phyloP scores from a whole-genome alignment of 2,329 filamentous ascomycete genomes.

The Dothistroma pini region DNA sequence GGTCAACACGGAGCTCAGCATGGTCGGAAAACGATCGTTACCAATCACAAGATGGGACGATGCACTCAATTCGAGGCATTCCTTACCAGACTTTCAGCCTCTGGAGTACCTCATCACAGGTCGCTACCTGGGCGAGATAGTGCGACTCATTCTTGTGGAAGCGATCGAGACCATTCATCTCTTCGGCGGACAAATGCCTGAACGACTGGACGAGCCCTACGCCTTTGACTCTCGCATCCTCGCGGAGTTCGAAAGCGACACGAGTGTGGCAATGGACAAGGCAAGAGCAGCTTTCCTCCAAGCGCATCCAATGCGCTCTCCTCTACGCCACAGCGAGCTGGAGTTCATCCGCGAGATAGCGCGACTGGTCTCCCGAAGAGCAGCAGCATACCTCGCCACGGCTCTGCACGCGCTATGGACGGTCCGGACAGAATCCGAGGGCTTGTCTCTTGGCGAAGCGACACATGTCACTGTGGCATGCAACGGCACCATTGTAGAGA shows the following conservation, averaged over 20 bases:
- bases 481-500: slow-evolving; percentile 75
- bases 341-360: slow-evolving; percentile 54
- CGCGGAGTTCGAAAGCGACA: slow-evolving; percentile 54
- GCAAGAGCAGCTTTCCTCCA: slow-evolving; percentile 49
- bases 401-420: slow-evolving; percentile 61
- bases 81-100: slow-evolving; percentile 60
- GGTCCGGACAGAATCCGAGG: slow-evolving; percentile 49
- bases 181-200: slow-evolving; percentile 56
- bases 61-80: slow-evolving; percentile 54
- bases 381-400: slow-evolving; percentile 60
- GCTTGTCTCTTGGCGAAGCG: slow-evolving; percentile 31
- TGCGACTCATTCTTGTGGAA: slow-evolving; percentile 58
- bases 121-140: slow-evolving; percentile 61
- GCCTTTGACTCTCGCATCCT: slow-evolving; percentile 58
- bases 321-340: slow-evolving; percentile 39
- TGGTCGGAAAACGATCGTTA: slow-evolving; percentile 59
- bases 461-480: slow-evolving; percentile 59
- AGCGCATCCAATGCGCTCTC: slow-evolving; percentile 45
- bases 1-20: slow-evolving; percentile 63
- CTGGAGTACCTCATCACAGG: slow-evolving; percentile 63
- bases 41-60: slow-evolving; percentile 62
- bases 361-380: slow-evolving; percentile 54
- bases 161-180: slow-evolving; percentile 54
- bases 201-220: slow-evolving; percentile 54
- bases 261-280: slow-evolving; percentile 37